These are phyloP conservation scores for Dacryopinax primogenitus DNA, from an alignment of 768 basidiomycete species.

Conservation along the genomic window DNA sequence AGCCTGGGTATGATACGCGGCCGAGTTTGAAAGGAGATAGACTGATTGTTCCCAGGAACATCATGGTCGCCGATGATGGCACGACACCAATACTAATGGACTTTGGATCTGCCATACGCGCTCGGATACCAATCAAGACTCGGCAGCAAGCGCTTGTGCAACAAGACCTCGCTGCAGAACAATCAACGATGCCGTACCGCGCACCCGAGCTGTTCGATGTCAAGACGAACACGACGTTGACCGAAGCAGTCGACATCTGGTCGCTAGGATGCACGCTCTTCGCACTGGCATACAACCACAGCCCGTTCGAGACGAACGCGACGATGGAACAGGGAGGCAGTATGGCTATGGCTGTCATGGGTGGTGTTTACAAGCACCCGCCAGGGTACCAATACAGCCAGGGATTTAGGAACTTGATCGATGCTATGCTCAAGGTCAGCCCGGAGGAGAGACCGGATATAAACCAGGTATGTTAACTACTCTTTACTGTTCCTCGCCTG, in stretches of 20 bases:
- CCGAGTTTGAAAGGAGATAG: too few relatives aligned
- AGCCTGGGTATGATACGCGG: constrained; percentile 91
- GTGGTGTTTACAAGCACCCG: constrained; percentile 86
- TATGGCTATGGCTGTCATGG: constrained; percentile 94
- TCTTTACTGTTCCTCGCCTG: constrained; percentile 10
- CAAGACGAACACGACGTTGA: constrained; percentile 71
- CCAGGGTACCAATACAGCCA: constrained; percentile 63
- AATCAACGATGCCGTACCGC: constrained; percentile 96
- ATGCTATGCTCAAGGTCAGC: constrained; percentile 70
- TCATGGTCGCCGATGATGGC: constrained; percentile 93
- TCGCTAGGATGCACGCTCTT: constrained; percentile 91
- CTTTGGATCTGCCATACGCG: constrained; percentile 83
- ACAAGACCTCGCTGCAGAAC: constrained; percentile 95
- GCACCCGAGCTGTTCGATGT: constrained; percentile 97
- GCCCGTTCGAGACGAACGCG: constrained; percentile 87
- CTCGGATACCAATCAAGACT: constrained; percentile 66
- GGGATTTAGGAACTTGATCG: constrained; percentile 68
- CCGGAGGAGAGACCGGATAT: constrained; percentile 77
- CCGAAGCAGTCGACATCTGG: constrained; percentile 97
- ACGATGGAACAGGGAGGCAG: constrained; percentile 90
- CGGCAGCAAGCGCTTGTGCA: constrained; percentile 79
- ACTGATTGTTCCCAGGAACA: constrained; percentile 46
- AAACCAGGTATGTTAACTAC: constrained; percentile 45
- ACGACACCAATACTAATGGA: constrained; percentile 86
- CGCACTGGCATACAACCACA: constrained; percentile 88